Conservation (phyloP, 1,139 yeast genomes). For the Geotrichum reessii region DNA sequence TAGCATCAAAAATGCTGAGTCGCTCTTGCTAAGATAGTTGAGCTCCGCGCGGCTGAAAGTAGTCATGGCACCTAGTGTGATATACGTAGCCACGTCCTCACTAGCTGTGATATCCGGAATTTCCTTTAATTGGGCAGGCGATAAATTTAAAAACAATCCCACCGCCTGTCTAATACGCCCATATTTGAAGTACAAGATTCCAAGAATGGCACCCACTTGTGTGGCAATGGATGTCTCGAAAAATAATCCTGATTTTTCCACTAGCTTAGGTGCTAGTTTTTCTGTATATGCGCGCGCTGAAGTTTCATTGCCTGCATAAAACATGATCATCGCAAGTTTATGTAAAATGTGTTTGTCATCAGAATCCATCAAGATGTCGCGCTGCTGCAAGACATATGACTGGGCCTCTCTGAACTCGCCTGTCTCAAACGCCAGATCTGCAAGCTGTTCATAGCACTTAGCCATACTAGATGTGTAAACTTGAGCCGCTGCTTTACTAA, state of each 20-base stretch:
- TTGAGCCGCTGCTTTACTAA: conserved; percentile 5
- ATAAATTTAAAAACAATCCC: conserved; percentile 8
- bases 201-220: conserved; percentile 13
- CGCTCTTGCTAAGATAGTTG: conserved; percentile 33
- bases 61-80: conserved; percentile 27
- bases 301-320: conserved; percentile 1
- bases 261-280: conserved; percentile 5
- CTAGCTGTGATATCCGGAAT: conserved; percentile 7
- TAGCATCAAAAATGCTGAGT: conserved; percentile 62
- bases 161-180: conserved; percentile 15
- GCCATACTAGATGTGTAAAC: conserved; percentile 11
- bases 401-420: conserved; percentile 14
- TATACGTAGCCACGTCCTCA: conserved; percentile 24
- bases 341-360: background rate
- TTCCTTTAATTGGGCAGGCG: background rate
- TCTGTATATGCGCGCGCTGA: conserved; percentile 11
- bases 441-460: conserved; percentile 3
- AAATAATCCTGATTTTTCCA: background rate
- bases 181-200: conserved; percentile 7
- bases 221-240: conserved; percentile 1
- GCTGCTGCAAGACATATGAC: conserved; percentile 6
- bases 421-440: conserved; percentile 8
- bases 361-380: conserved; percentile 5
- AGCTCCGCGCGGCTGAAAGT: conserved; percentile 26
- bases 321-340: conserved; percentile 3